Evolutionary conservation across 2,329 filamentous ascomycete species (phyloP).

Genomic region (Periglandula ipomoeae): DNA sequence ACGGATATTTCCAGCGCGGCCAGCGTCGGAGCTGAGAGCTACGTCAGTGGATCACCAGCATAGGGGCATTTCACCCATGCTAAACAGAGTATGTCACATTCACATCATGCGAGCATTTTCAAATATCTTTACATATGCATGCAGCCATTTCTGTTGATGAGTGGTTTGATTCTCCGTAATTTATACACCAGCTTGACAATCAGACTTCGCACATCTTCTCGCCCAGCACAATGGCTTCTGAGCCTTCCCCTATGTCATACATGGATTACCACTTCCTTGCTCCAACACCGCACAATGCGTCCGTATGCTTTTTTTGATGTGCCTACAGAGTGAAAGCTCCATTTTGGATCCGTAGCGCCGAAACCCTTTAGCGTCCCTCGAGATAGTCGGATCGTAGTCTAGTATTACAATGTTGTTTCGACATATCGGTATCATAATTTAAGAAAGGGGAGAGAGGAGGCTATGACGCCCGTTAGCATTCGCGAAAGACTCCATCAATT

Average conservation of each 20-base stretch:
- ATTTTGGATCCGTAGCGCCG: too few species aligned
- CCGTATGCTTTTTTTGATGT: background rate
- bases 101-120: background rate
- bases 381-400: background rate
- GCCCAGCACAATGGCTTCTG: background rate
- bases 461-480: slow-evolving; percentile 27
- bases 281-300: background rate
- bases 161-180: background rate
- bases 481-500: too few species aligned
- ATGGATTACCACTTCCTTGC: background rate
- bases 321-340: background rate
- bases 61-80: background rate
- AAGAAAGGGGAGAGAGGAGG: slow-evolving; percentile 57
- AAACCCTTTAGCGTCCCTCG: background rate
- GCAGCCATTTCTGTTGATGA: too few species aligned
- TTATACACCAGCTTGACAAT: background rate
- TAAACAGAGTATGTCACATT: background rate
- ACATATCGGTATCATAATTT: slow-evolving; percentile 16
- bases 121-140: too few species aligned
- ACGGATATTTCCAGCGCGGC: too few species aligned
- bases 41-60: background rate
- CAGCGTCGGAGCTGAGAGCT: background rate
- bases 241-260: background rate
- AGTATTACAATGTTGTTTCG: background rate
- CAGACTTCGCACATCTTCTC: background rate